Evolutionary conservation across 192 early-diverging fungal species (phyloP), one percentile per base, ranked within the genome.

Genomic region (Coemansia sp.): DNA sequence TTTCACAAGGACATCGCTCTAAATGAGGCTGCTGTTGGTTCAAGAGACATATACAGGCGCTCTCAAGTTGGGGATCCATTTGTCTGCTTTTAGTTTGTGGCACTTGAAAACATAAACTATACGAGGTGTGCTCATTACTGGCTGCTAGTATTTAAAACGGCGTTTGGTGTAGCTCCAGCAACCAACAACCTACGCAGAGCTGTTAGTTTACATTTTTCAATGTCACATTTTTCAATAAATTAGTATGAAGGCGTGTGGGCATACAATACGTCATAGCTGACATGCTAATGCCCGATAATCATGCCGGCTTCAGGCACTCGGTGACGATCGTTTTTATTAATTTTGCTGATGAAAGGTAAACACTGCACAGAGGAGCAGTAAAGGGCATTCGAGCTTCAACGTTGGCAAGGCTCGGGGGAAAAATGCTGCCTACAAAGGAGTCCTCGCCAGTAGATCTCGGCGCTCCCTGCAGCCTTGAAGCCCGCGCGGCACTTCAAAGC

Each of bases 391-490:
- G 8, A 10, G 9, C 47, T 23, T 21, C 4, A 58, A 58, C 55
- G 55, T 58, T 58, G 55, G 5, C 32, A 17, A 58, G 30, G 55
- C 30, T 17, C 6, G 16, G 35, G 35, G 35, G 35, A 3, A 9
- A 55, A 11, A 55, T 6, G 26, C 28, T 4, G 23, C 55, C 55
- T 3, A 35, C 55, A 58, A 58, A 58, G 30, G 55, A 58, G 55
- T 33, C 55, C 30, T 16, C 16, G 16, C 55, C 6, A 23, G 46
- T 17, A 47, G 19, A 50, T 50, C 47, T 23, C 47, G 6, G 55
- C 5, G 55, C 55, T 33, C 55, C 55, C 55, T 58, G 55, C 55
- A 58, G 55, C 55, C 55, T 16, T 16, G 8, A 35, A 17, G 55
- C 55, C 14, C 5, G 52, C 21, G 23, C 52, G 52, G 52, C 52